Percentiles rank a stretch among this genome's conserved stretches.
phyloP scores from a whole-genome alignment of 768 basidiomycete genomes.

The Boletus rubroflammeus region DNA sequence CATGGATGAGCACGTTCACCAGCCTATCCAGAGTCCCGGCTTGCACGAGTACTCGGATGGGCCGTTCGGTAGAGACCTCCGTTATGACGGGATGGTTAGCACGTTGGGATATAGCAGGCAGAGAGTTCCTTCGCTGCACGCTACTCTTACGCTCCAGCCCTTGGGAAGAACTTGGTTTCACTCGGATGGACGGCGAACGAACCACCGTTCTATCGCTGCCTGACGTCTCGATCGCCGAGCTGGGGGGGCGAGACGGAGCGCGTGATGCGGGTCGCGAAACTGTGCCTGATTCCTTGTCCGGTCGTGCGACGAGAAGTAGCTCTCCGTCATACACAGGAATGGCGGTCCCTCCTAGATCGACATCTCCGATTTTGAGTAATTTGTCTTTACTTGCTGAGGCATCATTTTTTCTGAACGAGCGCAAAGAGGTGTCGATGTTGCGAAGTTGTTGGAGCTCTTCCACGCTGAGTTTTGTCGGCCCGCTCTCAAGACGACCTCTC shows the following conservation, averaged over 20 bases:
- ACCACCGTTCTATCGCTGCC: constrained; percentile 40
- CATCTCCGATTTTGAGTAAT: constrained; percentile 37
- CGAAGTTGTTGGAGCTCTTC: constrained; percentile 61
- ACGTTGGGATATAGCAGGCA: constrained; percentile 71
- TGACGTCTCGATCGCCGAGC: constrained; percentile 49
- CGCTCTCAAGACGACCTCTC: constrained; percentile 69
- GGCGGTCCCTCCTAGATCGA: constrained; percentile 58
- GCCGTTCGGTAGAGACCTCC: constrained; percentile 65
- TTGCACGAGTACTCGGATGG: constrained; percentile 71
- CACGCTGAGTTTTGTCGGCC: constrained; percentile 40
- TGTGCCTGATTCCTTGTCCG: constrained; percentile 41
- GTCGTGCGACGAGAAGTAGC: constrained; percentile 63
- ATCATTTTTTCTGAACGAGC: constrained; percentile 22
- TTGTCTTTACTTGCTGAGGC: constrained; percentile 22
- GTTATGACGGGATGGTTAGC: constrained; percentile 53
- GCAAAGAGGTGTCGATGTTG: constrained; percentile 44
- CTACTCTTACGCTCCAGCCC: constrained; percentile 76
- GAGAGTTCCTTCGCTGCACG: constrained; percentile 66
- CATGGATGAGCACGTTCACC: constrained; percentile 73
- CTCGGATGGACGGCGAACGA: constrained; percentile 73
- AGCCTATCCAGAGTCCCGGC: constrained; percentile 75
- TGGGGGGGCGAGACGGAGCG: constrained; percentile 66
- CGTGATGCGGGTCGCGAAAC: constrained; percentile 58
- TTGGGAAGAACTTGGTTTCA: constrained; percentile 66
- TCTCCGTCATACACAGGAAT: constrained; percentile 77